Evolutionary conservation across 73 alveolate genomes (phyloP), one percentile per base, ranked within the genome.

Genomic region (Uronychia binucleata): DNA sequence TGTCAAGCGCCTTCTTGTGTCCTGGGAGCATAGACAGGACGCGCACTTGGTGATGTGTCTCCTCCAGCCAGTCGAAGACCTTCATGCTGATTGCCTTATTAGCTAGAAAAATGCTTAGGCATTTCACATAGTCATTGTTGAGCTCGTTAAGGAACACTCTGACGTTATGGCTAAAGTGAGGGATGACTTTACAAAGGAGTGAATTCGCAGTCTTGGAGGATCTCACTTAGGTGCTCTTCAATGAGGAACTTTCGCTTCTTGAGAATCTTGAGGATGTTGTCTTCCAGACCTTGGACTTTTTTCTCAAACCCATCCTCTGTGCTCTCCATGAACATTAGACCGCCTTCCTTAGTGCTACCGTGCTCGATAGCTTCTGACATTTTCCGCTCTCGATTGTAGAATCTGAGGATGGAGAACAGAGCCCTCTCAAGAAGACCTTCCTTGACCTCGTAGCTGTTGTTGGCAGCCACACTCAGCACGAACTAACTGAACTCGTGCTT

Each of bases 21-120:
- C 19, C n/a, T n/a, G n/a, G 5, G 67, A 46, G 67, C 5, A 46
- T 19, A 11, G 67, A 46, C 5, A 46, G 67, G 19, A 46, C 67
- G n/a, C 19, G 5, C 1, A 67, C 75, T 81, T 83, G 76, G 28
- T 35, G 27, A 35, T 82, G 30, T 0, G 80, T 33, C 1, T 33
- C 33, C 32, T 83, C 59, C 1, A 88, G 58, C 94, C 94, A 88
- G 29, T 77, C 79, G 57, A 88, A 88, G 0, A 88, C 75, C 11
- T 31, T 26, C 28, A 46, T 82, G 1, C 85, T 31, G 8, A 83
- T 32, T 35, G 67, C 14, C 29, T 34, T 31, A 31, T 35, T 67
- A 1, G 87, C 74, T 59, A 88, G 79, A 59, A 76, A 67, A 31
- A 83, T 83, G 14, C 77, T 74, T 30, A 88, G 75, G 26, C 91